A percentile compares a stretch with the other conserved stretches of the same genome.
phyloP scores from a whole-genome alignment of 306 rosid genomes.

The Inga oerstediana region DNA sequence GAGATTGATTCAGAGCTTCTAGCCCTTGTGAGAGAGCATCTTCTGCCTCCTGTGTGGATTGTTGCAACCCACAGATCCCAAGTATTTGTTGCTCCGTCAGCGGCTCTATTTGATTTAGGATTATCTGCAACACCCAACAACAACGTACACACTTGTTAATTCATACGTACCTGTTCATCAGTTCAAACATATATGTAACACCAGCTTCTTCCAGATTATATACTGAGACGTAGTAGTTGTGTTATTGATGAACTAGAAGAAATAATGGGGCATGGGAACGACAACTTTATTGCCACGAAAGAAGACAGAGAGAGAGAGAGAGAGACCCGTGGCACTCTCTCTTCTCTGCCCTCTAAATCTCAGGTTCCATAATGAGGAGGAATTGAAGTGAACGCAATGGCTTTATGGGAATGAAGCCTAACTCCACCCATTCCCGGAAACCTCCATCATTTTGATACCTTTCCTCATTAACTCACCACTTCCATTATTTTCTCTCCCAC shows the following conservation, averaged over 20 bases:
- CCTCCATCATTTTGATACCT: constrained; percentile 34
- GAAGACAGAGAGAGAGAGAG: constrained; percentile 34
- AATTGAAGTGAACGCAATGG: constrained; percentile 40
- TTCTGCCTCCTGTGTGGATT: constrained; percentile 82
- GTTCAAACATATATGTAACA: not conserved
- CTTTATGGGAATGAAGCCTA: constrained; percentile 53
- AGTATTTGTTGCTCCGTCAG: constrained; percentile 90
- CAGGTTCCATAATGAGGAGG: constrained; percentile 20
- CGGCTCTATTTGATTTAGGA: constrained; percentile 80
- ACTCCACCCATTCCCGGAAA: constrained; percentile 51
- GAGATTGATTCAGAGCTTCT: constrained; percentile 76
- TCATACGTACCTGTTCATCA: not conserved
- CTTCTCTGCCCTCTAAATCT: constrained; percentile 28
- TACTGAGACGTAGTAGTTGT: not conserved
- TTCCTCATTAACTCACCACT: constrained; percentile 41
- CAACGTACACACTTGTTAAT: not conserved
- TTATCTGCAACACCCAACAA: constrained; percentile 44
- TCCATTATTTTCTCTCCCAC: too few species aligned
- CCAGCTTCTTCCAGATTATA: too few species aligned
- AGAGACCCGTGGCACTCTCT: constrained; percentile 46
- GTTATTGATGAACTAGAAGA: constrained; percentile 29
- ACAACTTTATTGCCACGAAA: constrained; percentile 40
- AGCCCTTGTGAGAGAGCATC: constrained; percentile 90
- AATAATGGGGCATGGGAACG: constrained; percentile 42
- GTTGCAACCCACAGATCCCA: constrained; percentile 85